phyloP scores from a whole-genome alignment of 441 rosid genomes.

The Dalechampia spathulata region DNA sequence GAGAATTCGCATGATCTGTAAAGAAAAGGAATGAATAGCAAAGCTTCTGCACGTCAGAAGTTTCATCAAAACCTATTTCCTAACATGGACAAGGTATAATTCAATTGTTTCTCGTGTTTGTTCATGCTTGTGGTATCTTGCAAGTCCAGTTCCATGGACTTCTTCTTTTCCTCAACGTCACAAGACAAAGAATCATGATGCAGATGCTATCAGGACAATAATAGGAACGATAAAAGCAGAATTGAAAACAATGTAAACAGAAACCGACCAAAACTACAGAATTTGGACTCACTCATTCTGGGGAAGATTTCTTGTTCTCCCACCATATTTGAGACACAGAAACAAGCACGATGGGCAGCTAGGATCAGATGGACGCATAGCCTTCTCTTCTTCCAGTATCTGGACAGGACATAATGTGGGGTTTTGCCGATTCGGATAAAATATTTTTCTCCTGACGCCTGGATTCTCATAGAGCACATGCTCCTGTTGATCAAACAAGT shows the following conservation, averaged over 20 bases:
- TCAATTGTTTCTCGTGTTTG: too few relatives aligned
- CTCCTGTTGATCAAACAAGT: constrained; percentile 26
- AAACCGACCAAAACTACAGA: too few relatives aligned
- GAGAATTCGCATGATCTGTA: too few relatives aligned
- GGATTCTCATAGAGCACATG: constrained; percentile 53
- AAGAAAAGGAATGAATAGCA: too few relatives aligned
- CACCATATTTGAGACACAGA: constrained; percentile 62
- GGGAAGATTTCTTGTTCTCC: constrained; percentile 58
- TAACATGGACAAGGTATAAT: too few relatives aligned
- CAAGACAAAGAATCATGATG: too few relatives aligned
- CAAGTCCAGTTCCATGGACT: too few relatives aligned
- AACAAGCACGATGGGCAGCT: constrained; percentile 53
- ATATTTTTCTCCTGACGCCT: constrained; percentile 36
- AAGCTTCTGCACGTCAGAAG: too few relatives aligned
- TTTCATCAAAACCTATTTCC: too few relatives aligned
- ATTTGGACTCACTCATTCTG: constrained; percentile 46
- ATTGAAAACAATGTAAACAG: too few relatives aligned
- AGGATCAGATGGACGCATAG: constrained; percentile 52
- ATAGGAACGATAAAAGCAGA: not conserved
- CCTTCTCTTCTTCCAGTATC: constrained; percentile 54
- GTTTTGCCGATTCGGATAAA: constrained; percentile 40
- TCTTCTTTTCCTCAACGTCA: too few relatives aligned
- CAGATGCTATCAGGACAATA: not conserved
- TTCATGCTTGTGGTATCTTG: too few relatives aligned
- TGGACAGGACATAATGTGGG: constrained; percentile 47